A percentile compares a stretch with the other conserved stretches of the same genome.
These are phyloP conservation scores for Zymoseptoria pseudotritici DNA, from an alignment of 2,329 filamentous ascomycete genomes.

Conservation along the genomic window DNA sequence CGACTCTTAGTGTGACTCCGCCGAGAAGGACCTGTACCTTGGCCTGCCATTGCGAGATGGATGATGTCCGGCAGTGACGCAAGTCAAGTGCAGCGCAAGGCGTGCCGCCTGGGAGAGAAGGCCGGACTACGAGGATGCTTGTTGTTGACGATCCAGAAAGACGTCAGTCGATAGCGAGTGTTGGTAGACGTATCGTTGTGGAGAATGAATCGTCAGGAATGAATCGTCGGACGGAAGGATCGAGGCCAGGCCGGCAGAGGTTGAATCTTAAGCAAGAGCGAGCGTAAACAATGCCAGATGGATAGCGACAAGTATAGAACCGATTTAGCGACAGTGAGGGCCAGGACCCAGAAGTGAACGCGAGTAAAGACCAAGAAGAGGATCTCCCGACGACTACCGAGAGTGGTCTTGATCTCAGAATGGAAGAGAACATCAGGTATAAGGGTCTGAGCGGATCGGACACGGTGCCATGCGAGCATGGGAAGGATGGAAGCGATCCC, in stretches of 20 bases:
- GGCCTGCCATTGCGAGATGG: slow-evolving; percentile 65
- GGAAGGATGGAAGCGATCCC: neutral
- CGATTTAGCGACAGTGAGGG: neutral
- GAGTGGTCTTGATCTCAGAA: neutral
- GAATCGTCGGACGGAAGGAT: neutral
- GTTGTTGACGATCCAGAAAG: slow-evolving; percentile 1
- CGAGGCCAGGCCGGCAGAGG: neutral
- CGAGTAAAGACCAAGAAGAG: neutral
- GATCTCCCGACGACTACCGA: neutral
- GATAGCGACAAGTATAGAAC: neutral
- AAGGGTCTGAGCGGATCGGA: neutral
- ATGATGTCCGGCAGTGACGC: neutral
- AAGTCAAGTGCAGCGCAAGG: neutral
- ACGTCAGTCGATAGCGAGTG: neutral
- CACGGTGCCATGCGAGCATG: neutral
- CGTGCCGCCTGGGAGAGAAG: neutral
- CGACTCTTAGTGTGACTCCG: slow-evolving; percentile 96
- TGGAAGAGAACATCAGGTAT: neutral
- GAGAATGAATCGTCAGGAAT: neutral
- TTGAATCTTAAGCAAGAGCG: neutral
- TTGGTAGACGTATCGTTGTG: neutral
- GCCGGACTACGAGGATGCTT: neutral
- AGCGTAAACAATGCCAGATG: neutral
- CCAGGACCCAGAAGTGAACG: neutral
- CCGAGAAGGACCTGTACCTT: slow-evolving; percentile 84